phyloP scores from a whole-genome alignment of 208 protist species.

The Leishmania braziliensis region DNA sequence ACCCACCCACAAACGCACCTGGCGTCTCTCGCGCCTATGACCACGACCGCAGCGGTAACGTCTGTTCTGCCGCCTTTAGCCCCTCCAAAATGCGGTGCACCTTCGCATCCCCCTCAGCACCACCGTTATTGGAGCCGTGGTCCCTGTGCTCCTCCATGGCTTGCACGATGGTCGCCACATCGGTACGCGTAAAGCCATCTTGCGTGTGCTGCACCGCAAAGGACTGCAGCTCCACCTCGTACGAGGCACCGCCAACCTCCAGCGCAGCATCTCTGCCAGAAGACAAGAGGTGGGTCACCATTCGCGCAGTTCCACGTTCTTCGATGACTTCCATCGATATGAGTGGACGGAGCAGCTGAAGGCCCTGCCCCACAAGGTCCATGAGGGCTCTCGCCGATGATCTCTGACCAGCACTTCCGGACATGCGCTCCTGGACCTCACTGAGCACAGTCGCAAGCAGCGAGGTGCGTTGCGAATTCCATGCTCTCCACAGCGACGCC shows the following conservation, averaged over 20 bases:
- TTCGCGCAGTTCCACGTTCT: constrained; percentile 17
- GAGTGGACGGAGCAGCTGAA: constrained; percentile 17
- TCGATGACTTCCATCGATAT: constrained; percentile 13
- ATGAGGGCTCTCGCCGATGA: background rate
- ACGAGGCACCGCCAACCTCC: constrained; percentile 11
- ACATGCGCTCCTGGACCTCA: constrained; percentile 7
- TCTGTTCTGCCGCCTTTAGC: constrained; percentile 17
- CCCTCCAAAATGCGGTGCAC: constrained; percentile 1
- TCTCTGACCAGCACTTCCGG: background rate
- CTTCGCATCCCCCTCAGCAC: background rate
- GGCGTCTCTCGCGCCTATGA: background rate
- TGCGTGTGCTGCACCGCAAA: constrained; percentile 19
- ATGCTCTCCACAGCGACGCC: background rate
- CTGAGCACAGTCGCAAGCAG: constrained; percentile 1
- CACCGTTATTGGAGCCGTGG: background rate
- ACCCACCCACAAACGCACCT: background rate
- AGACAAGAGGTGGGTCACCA: constrained; percentile 17
- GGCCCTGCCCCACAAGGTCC: constrained; percentile 12
- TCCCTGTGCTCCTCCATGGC: background rate
- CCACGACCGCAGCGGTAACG: constrained; percentile 20
- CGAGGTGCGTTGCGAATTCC: background rate
- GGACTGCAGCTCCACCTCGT: constrained; percentile 20
- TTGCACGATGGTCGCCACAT: constrained; percentile 5
- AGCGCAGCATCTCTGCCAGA: background rate
- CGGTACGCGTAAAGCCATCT: constrained; percentile 16